phyloP scores from a whole-genome alignment of 176 grass and related monocot genomes.

The Musa beccarii region DNA sequence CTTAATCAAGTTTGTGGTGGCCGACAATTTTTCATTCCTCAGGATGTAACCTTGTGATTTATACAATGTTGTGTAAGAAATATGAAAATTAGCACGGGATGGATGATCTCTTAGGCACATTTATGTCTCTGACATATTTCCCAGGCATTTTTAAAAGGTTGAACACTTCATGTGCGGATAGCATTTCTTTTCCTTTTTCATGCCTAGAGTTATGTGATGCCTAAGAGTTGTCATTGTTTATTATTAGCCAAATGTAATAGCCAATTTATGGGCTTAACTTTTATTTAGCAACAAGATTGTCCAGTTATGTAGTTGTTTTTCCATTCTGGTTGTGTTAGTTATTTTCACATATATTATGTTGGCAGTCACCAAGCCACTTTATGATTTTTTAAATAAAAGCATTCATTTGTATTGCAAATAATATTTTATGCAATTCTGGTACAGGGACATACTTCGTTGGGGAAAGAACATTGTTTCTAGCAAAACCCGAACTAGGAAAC shows the following conservation, averaged over 20 bases:
- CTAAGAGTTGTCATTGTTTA: background rate
- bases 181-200: background rate
- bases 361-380: background rate
- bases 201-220: background rate
- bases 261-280: background rate
- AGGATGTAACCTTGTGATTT: background rate
- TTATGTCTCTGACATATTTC: too few relatives aligned
- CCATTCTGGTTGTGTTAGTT: background rate
- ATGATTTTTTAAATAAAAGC: too few relatives aligned
- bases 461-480: conserved; percentile 89
- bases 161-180: too few relatives aligned
- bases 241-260: background rate
- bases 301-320: background rate
- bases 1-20: background rate
- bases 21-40: background rate
- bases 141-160: too few relatives aligned
- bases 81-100: background rate
- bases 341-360: background rate
- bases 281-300: background rate
- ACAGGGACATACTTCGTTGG: conserved; percentile 88
- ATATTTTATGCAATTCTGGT: background rate
- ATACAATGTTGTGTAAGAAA: background rate
- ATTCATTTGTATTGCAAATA: background rate
- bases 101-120: too few relatives aligned
- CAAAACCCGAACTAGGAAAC: conserved; percentile 84